phyloP scores from a whole-genome alignment of 2,329 filamentous ascomycete species.

The Nemania diffusa region DNA sequence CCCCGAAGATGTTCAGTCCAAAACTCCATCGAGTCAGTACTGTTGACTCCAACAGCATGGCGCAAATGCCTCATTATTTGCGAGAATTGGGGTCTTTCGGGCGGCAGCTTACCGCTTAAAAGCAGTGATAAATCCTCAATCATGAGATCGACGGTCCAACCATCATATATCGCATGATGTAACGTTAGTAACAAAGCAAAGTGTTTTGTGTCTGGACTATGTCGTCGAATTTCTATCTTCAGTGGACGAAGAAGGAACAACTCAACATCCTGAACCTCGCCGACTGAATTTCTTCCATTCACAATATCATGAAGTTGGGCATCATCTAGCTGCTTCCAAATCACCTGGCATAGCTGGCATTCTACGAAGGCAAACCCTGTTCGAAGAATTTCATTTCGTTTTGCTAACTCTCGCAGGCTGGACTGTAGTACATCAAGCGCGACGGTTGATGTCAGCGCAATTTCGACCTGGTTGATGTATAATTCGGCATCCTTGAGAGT shows the following conservation, averaged over 20 bases:
- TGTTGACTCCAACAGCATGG: constrained; percentile 41
- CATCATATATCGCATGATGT: constrained; percentile 89
- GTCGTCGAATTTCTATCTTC: constrained; percentile 62
- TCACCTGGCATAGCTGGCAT: constrained; percentile 68
- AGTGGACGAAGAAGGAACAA: constrained; percentile 67
- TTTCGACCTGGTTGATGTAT: constrained; percentile 82
- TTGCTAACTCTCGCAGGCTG: constrained; percentile 62
- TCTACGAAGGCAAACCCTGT: constrained; percentile 74
- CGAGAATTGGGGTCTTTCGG: constrained; percentile 67
- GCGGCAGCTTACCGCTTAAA: constrained; percentile 49
- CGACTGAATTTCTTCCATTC: constrained; percentile 45
- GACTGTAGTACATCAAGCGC: constrained; percentile 54
- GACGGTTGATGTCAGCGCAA: constrained; percentile 62
- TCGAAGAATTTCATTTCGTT: constrained; percentile 73
- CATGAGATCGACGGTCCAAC: constrained; percentile 88
- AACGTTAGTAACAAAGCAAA: constrained; percentile 64
- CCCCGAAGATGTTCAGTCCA: constrained; percentile 75
- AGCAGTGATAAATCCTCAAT: constrained; percentile 71
- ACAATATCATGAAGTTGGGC: constrained; percentile 55
- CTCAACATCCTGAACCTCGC: constrained; percentile 52
- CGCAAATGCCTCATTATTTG: constrained; percentile 62
- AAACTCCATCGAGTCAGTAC: constrained; percentile 64
- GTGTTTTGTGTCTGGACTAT: constrained; percentile 34
- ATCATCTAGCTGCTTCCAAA: constrained; percentile 65
- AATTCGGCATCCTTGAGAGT: constrained; percentile 67